phyloP scores from a whole-genome alignment of 495 filamentous ascomycete species.

The Chaetomium tenue region DNA sequence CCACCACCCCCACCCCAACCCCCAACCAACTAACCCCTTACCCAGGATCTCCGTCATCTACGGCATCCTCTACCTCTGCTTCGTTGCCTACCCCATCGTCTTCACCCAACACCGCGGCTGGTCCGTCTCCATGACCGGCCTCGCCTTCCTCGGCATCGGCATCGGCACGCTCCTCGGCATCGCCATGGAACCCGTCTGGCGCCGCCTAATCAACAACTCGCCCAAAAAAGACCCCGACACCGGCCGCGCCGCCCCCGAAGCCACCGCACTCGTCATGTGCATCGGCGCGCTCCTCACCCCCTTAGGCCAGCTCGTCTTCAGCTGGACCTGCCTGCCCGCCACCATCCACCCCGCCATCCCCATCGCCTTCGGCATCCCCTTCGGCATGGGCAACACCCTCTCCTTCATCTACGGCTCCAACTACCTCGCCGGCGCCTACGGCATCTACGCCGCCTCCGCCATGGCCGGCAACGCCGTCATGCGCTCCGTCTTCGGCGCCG shows the following conservation, averaged over 20 bases:
- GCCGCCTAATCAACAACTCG: constrained; percentile 66
- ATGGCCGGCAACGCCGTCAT: constrained; percentile 74
- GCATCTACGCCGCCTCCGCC: constrained; percentile 73
- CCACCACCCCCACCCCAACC: neutral
- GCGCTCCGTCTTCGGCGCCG: constrained; percentile 64
- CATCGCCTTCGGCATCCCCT: constrained; percentile 73
- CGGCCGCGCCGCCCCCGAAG: constrained; percentile 66
- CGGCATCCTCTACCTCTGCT: constrained; percentile 80
- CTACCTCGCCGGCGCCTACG: constrained; percentile 76
- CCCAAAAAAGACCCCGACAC: constrained; percentile 66
- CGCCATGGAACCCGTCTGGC: constrained; percentile 64
- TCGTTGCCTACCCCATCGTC: constrained; percentile 79
- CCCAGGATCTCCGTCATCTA: constrained; percentile 55
- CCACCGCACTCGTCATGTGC: constrained; percentile 68
- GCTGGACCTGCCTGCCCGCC: constrained; percentile 72
- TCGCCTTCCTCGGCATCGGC: constrained; percentile 79
- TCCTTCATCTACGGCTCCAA: constrained; percentile 79
- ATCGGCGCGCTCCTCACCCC: constrained; percentile 67
- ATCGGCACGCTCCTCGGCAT: constrained; percentile 69
- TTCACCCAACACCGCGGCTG: constrained; percentile 71
- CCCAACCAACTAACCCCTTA: neutral
- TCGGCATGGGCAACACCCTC: constrained; percentile 71
- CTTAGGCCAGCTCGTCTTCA: constrained; percentile 72
- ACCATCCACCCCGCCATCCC: constrained; percentile 74
- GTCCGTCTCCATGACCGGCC: constrained; percentile 67